Percentiles rank a stretch among this genome's conserved stretches.
Conservation (phyloP, 495 filamentous ascomycete species). For the Halenospora varia region DNA sequence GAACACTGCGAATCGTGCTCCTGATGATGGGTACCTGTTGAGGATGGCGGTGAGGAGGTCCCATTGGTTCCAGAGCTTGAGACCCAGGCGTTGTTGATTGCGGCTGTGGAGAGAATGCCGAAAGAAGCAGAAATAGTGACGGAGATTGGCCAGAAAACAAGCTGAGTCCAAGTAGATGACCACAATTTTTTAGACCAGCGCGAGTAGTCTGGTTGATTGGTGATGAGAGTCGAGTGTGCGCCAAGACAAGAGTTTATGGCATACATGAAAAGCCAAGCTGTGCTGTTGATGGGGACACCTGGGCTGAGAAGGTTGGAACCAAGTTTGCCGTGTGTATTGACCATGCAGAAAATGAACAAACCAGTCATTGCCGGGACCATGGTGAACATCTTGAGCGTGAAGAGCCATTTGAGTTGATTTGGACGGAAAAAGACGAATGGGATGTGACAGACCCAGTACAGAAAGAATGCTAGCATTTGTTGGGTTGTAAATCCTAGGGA, state of each 20-base stretch:
- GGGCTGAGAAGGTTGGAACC: background rate
- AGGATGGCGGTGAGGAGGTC: conserved; percentile 11
- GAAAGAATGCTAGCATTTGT: conserved; percentile 36
- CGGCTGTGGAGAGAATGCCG: conserved; percentile 8
- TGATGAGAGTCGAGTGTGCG: background rate
- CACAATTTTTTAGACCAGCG: background rate
- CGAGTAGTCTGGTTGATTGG: conserved; percentile 2
- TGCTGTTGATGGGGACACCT: background rate
- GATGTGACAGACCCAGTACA: conserved; percentile 41
- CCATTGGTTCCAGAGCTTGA: conserved; percentile 8
- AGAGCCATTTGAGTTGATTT: conserved; percentile 12
- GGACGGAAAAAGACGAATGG: conserved; percentile 26
- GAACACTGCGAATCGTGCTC: conserved; percentile 24
- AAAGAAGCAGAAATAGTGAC: conserved; percentile 7
- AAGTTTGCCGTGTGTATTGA: background rate
- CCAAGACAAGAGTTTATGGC: conserved; percentile 8
- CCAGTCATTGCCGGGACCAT: conserved; percentile 4
- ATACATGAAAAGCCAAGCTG: background rate
- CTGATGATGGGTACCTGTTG: background rate
- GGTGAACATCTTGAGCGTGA: conserved; percentile 6
- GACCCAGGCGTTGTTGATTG: conserved; percentile 4
- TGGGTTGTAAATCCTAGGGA: background rate
- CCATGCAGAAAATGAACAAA: conserved; percentile 7
- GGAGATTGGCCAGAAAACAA: conserved; percentile 1
- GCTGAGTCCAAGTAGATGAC: conserved; percentile 3